Base-by-base conservation (phyloP, 129 eudicot genomes). In the Pseudognaphalium luteoalbum region DNA sequence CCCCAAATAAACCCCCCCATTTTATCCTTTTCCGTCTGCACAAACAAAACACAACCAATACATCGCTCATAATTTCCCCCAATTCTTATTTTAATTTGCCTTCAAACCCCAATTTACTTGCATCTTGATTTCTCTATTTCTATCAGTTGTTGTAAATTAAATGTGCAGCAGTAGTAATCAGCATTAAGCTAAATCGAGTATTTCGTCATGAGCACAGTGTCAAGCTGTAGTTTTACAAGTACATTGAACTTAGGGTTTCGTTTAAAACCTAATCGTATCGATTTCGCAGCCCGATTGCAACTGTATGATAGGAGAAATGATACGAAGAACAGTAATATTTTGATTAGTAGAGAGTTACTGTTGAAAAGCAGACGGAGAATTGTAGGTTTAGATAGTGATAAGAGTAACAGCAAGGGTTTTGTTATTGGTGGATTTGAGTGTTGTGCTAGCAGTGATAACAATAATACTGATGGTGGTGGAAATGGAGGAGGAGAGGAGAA, bases 171-270 rank as follows among this genome's bases (percentile, higher is more conserved):
- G 4, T 35, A 62, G 44, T 62, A 63, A 76, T 6, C 66, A 10
- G 22, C 66, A 62, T 50, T 62, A 4, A 34, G 47, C 68, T 19
- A 44, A 44, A 44, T 20, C 52, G 17, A 76, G 28, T 54, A 6
- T 28, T 47, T 60, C 71, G 6, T 16, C 58, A 85, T 86, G 87
- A 75, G 85, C 2, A 83, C 87, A 10, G 87, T 86, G 12, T 60
- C 84, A 17, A 82, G 89, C 84, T 80, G 87, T 70, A 81, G 84
- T 62, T 70, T 81, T 28, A 68, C 79, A 30, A 83, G 83, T 41
- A 70, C 85, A 58, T 60, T 78, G 30, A 83, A 74, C 78, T 51
- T 77, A 76, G 81, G 66, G 56, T 74, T 77, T 42, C 76, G 81
- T 34, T 74, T 33, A 16, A 65, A 62, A 74, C 83, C 87, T 62